Percentiles rank a stretch among this genome's conserved stretches.
Conservation (phyloP, 352 stramenopile species). For the Pythium sukuiense region DNA sequence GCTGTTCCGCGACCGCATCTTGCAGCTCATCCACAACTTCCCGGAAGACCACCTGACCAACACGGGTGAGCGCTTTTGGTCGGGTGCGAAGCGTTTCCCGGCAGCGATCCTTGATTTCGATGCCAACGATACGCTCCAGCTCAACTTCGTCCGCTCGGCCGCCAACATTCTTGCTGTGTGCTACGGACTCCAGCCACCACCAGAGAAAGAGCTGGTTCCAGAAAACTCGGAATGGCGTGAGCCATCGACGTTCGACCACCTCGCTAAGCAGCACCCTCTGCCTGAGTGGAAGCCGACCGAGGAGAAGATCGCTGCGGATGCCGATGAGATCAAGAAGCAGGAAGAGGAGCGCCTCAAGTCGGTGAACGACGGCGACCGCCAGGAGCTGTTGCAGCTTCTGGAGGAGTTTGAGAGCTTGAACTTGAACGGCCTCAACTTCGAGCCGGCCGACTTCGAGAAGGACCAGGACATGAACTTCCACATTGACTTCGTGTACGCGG, state of each 20-base stretch:
- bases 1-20: slow-evolving; percentile 87
- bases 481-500: slow-evolving; percentile 98
- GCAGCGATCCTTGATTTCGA: slow-evolving; percentile 66
- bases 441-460: slow-evolving; percentile 96
- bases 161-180: slow-evolving; percentile 82
- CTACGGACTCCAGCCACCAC: slow-evolving; percentile 69
- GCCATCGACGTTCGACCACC: slow-evolving; percentile 57
- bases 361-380: slow-evolving; percentile 59
- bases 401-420: slow-evolving; percentile 66
- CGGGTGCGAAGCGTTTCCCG: slow-evolving; percentile 82
- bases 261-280: slow-evolving; percentile 41
- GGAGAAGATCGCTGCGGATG: slow-evolving; percentile 78
- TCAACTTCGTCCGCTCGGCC: slow-evolving; percentile 78
- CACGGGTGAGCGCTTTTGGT: slow-evolving; percentile 84
- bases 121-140: slow-evolving; percentile 55
- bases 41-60: slow-evolving; percentile 83
- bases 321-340: slow-evolving; percentile 53
- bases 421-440: slow-evolving; percentile 57
- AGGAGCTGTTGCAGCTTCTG: slow-evolving; percentile 68
- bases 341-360: slow-evolving; percentile 42
- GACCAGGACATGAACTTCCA: slow-evolving; percentile 95
- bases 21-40: slow-evolving; percentile 87
- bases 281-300: slow-evolving; percentile 66
- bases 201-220: slow-evolving; percentile 64
- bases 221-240: slow-evolving; percentile 86